Evolutionary conservation across 2,329 filamentous ascomycete genomes (phyloP).

Genomic region (Aspergillus alliaceus): DNA sequence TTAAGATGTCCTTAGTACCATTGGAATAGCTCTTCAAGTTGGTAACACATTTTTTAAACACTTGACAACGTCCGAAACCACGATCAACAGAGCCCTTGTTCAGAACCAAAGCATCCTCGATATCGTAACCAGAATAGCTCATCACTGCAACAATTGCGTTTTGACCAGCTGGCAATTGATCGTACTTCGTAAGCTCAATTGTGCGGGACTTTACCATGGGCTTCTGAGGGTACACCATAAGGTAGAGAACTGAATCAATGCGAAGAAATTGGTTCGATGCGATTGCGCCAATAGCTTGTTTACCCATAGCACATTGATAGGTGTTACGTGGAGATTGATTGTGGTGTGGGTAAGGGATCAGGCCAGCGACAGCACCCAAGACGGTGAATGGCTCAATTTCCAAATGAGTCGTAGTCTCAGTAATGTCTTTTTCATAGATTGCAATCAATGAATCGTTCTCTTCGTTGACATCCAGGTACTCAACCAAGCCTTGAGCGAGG

Average conservation of each 20-base stretch:
- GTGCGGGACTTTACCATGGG: constrained; percentile 97
- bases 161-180: constrained; percentile 94
- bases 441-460: constrained; percentile 96
- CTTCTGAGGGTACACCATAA: constrained; percentile 95
- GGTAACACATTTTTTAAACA: constrained; percentile 91
- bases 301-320: constrained; percentile 99
- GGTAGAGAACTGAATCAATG: constrained; percentile 93
- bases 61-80: constrained; percentile 94
- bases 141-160: constrained; percentile 98
- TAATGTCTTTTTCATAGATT: constrained; percentile 82
- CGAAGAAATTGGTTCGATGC: constrained; percentile 97
- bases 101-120: constrained; percentile 93
- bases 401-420: constrained; percentile 81
- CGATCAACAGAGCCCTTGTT: constrained; percentile 96
- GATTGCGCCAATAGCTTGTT: constrained; percentile 98
- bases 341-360: constrained; percentile 98
- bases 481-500: constrained; percentile 81
- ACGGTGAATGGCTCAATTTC: constrained; percentile 99
- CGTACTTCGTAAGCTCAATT: constrained; percentile 94
- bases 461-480: constrained; percentile 97
- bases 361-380: constrained; percentile 87
- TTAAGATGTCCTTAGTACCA: constrained; percentile 61
- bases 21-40: constrained; percentile 89
- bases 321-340: constrained; percentile 99
- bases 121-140: constrained; percentile 99